Percentiles rank a stretch among this genome's conserved stretches.
Conservation (phyloP, 768 basidiomycete genomes). For the Trametes cinnabarina region DNA sequence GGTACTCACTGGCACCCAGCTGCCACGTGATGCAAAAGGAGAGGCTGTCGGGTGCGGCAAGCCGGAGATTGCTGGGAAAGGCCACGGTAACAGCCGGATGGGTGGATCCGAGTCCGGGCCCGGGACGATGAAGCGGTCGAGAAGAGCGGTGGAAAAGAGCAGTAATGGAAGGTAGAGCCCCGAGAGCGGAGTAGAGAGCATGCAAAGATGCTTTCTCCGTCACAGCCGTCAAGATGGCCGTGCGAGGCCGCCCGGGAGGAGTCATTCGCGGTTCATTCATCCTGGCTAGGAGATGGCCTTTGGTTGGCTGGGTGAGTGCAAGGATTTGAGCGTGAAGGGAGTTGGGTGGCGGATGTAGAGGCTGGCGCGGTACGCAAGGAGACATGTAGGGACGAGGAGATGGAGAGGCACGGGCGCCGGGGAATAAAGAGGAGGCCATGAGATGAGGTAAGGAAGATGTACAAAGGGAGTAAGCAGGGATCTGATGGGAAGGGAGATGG, state of each 20-base stretch:
- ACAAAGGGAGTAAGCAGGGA: neutral
- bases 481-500: neutral
- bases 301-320: neutral
- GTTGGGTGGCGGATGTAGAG: too few relatives aligned
- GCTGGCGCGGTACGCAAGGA: neutral
- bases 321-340: neutral
- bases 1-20: too few relatives aligned
- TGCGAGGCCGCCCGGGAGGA: neutral
- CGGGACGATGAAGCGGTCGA: neutral
- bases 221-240: neutral
- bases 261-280: neutral
- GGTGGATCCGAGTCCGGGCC: neutral
- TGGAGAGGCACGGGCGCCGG: neutral
- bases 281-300: too few relatives aligned
- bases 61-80: too few relatives aligned
- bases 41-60: too few relatives aligned
- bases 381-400: neutral
- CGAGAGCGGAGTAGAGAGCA: neutral
- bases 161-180: neutral
- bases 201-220: neutral
- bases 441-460: neutral
- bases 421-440: conserved; percentile 5
- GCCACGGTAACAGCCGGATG: neutral
- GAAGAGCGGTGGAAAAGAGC: neutral
- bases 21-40: too few relatives aligned